Evolutionary conservation across 148 eudicot species (phyloP), one percentile per base, ranked within the genome.

Genomic region (Silene uniflora): DNA sequence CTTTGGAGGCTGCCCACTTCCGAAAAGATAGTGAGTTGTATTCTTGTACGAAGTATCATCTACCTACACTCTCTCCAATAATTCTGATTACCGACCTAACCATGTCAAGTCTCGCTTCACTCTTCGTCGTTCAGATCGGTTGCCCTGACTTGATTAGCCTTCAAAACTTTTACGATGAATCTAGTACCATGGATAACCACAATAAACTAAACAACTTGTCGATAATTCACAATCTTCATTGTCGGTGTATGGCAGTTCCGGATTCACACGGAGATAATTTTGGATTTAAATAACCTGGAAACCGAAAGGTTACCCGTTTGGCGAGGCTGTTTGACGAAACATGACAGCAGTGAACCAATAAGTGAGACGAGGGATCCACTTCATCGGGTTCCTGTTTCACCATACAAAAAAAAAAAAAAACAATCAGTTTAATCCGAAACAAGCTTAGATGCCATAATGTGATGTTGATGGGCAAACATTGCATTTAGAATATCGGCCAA

Each of bases 301-400:
- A n/a, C n/a, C n/a, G n/a, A n/a, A n/a, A n/a, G n/a, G n/a, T 75
- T 70, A 69, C 75, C 71, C 63, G 75, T 75, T 71, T 18, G 82
- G 60, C 42, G 82, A 17, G 24, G 44, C 14, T 54, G 59, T 79
- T 74, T 24, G 54, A 67, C 64, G 24, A 19, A 64, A 64, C 62
- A 39, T 7, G 58, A 56, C 11, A 49, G 77, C 66, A 0, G 60
- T 18, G 63, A 69, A 69, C 72, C 83, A 70, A 73, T 5, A 27
- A 66, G 35, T 70, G 19, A 76, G 69, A 55, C 56, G 78, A 24
- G 0, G 62, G 73, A 75, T 79, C 87, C 82, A 79, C 13, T 70
- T 78, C 59, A 79, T 0, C 46, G 78, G 81, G 73, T 84, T 84
- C 87, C 87, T 84, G 84, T 44, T 66, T 49, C 73, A 44, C 29